phyloP scores from a whole-genome alignment of 805 yeast species.

The Nakazawaea anatomiae region DNA sequence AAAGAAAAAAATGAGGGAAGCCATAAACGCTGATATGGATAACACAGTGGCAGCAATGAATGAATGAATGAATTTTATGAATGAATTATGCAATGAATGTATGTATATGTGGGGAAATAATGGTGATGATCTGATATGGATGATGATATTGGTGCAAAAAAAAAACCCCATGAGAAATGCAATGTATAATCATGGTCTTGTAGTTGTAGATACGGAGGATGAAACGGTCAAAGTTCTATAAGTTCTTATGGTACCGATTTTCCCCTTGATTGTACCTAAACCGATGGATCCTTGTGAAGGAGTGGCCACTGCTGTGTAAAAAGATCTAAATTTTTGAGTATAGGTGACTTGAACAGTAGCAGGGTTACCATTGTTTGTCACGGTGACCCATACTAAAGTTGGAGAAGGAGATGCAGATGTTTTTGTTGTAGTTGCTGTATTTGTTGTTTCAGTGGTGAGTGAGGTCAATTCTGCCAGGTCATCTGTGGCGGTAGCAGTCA shows the following conservation, averaged over 20 bases:
- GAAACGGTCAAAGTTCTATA: conserved; percentile 33
- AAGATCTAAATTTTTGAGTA: conserved; percentile 42
- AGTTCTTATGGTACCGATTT: conserved; percentile 52
- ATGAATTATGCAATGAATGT: background rate
- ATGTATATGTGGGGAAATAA: too few relatives aligned
- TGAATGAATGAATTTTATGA: background rate
- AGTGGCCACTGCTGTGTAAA: conserved; percentile 35
- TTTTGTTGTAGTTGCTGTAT: conserved; percentile 8
- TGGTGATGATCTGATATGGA: background rate
- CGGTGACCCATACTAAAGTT: conserved; percentile 46
- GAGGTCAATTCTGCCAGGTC: conserved; percentile 11
- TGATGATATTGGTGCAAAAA: background rate
- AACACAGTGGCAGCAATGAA: background rate
- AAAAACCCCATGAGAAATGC: too few relatives aligned
- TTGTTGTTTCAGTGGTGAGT: conserved; percentile 2
- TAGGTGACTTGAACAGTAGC: conserved; percentile 40
- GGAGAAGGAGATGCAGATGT: conserved; percentile 10
- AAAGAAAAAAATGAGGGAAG: too few relatives aligned
- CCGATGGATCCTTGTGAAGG: conserved; percentile 69
- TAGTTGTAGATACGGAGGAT: background rate
- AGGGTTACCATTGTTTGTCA: conserved; percentile 33
- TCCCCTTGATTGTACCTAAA: conserved; percentile 64
- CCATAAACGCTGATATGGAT: too few relatives aligned
- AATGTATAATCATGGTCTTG: background rate
- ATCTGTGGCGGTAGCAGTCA: conserved; percentile 2